phyloP scores from a whole-genome alignment of 371 early-diverging fungal species.

The Mucor circinelloides region DNA sequence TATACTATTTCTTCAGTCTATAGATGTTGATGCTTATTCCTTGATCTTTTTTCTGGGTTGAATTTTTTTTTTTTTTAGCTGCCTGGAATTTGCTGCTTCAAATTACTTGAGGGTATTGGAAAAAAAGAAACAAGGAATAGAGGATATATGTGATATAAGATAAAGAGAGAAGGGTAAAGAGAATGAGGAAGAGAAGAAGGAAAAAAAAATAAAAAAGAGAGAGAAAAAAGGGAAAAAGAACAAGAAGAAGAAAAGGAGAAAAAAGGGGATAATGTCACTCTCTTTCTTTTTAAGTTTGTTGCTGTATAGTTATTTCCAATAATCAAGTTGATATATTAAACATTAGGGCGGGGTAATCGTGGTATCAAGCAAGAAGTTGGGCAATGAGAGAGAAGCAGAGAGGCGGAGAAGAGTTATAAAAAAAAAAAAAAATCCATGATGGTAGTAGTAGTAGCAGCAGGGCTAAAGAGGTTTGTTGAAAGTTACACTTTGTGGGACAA shows the following conservation, averaged over 20 bases:
- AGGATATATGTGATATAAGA: not conserved
- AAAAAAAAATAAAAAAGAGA: conserved; percentile 1
- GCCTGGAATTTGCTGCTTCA: not conserved
- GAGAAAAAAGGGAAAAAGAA: not conserved
- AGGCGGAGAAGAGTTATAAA: conserved; percentile 4
- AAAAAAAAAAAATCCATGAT: not conserved
- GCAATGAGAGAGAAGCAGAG: not conserved
- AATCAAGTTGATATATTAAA: not conserved
- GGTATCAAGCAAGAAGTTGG: not conserved
- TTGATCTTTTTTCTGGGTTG: not conserved
- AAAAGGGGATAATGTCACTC: conserved; percentile 1
- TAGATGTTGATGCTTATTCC: not conserved
- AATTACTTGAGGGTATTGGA: not conserved
- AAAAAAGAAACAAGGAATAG: conserved; percentile 1
- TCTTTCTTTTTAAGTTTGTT: not conserved
- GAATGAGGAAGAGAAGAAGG: not conserved
- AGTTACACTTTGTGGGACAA: conserved; percentile 2
- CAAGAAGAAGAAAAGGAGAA: conserved; percentile 5
- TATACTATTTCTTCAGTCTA: not conserved
- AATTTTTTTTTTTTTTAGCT: not conserved
- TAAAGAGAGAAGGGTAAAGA: not conserved
- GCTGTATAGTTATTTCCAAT: not conserved
- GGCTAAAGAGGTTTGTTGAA: not conserved
- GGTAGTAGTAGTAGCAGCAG: not conserved
- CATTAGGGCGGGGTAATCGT: not conserved